Conservation (phyloP, 495 filamentous ascomycete species). For the Aspergillus biplanus region DNA sequence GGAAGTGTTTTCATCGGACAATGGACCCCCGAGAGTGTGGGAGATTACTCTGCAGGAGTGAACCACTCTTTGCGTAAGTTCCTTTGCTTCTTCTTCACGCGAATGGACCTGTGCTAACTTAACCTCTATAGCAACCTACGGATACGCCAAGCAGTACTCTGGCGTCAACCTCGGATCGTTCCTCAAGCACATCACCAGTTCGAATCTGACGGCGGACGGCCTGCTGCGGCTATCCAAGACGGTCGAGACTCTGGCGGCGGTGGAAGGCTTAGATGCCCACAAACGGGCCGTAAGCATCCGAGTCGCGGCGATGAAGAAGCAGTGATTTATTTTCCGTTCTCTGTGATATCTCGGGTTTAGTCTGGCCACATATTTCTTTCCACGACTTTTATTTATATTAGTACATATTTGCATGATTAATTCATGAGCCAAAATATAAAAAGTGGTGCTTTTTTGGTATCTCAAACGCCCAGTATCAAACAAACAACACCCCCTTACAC, state of each 20-base stretch:
- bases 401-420: constrained; percentile 7
- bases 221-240: constrained; percentile 80
- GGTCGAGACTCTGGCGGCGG: constrained; percentile 90
- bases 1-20: constrained; percentile 93
- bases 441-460: constrained; percentile 26
- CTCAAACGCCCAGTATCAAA: constrained; percentile 15
- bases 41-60: constrained; percentile 96
- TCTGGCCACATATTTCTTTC: constrained; percentile 8
- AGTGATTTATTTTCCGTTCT: constrained; percentile 22
- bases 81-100: background rate
- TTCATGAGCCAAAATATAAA: constrained; percentile 10
- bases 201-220: constrained; percentile 83
- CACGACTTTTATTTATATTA: constrained; percentile 10
- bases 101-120: constrained; percentile 21
- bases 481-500: background rate
- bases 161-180: constrained; percentile 95
- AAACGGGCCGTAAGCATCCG: constrained; percentile 88
- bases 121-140: constrained; percentile 76
- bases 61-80: constrained; percentile 95
- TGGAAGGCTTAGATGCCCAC: constrained; percentile 95
- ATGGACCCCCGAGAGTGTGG: constrained; percentile 97
- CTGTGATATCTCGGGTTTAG: background rate
- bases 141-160: constrained; percentile 97
- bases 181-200: constrained; percentile 94
- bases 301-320: constrained; percentile 62